phyloP scores from a whole-genome alignment of 495 filamentous ascomycete species.

The Talaromyces borbonicus region DNA sequence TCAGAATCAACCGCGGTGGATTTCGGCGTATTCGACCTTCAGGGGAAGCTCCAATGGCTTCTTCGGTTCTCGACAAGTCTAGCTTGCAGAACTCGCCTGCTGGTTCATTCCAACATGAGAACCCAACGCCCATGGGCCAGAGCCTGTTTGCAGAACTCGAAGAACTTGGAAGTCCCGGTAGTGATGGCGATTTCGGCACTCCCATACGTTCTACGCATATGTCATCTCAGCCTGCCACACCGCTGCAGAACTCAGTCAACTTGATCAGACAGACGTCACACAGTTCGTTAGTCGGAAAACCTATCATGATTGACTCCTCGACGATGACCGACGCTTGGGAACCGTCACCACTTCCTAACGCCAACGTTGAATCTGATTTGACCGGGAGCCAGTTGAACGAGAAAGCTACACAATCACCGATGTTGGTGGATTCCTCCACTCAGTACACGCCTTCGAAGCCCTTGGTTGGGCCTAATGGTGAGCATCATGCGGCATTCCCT shows the following conservation, averaged over 20 bases:
- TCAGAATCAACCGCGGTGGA: conserved; percentile 55
- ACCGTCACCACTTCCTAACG: not conserved
- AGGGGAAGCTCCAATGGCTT: conserved; percentile 53
- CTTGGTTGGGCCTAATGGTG: conserved; percentile 12
- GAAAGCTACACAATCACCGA: conserved; percentile 6
- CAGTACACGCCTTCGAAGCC: conserved; percentile 29
- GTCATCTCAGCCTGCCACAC: conserved; percentile 43
- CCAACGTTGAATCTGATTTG: no score
- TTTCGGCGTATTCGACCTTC: conserved; percentile 52
- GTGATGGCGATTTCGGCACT: conserved; percentile 42
- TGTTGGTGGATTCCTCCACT: conserved; percentile 25
- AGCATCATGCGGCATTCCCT: conserved; percentile 24
- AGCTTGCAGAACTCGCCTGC: conserved; percentile 43
- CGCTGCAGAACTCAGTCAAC: conserved; percentile 31
- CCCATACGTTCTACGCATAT: conserved; percentile 21
- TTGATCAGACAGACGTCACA: conserved; percentile 33
- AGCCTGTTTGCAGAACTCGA: conserved; percentile 87
- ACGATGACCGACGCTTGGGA: conserved; percentile 80
- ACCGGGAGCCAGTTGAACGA: not conserved
- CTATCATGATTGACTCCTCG: conserved; percentile 65
- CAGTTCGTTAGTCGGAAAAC: conserved; percentile 18
- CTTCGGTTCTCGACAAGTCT: conserved; percentile 31
- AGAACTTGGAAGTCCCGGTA: conserved; percentile 57
- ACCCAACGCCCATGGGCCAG: conserved; percentile 52
- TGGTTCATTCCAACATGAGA: conserved; percentile 30